A percentile compares a stretch with the other conserved stretches of the same genome.
phyloP scores from a whole-genome alignment of 1,284 basidiomycete species.

The Inonotus obliquus region DNA sequence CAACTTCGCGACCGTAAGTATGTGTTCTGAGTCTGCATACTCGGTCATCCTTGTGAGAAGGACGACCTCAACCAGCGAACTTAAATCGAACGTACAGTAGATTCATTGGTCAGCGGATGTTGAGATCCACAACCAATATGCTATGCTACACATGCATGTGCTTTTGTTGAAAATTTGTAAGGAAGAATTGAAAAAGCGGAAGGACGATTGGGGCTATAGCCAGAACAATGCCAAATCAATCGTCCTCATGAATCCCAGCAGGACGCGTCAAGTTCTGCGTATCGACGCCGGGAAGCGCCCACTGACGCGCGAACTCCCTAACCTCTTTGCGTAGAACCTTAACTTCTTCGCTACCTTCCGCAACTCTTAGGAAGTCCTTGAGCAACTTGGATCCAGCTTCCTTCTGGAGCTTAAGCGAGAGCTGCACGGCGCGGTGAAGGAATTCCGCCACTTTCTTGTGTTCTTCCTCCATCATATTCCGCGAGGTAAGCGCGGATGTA shows the following conservation, averaged over 20 bases:
- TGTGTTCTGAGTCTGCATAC: too few species aligned
- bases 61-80: too few species aligned
- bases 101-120: conserved; percentile 2
- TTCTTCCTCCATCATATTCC: conserved; percentile 88
- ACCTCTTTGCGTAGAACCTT: conserved; percentile 74
- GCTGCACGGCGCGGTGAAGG: conserved; percentile 89
- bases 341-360: conserved; percentile 69
- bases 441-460: conserved; percentile 87
- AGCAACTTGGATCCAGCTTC: conserved; percentile 93
- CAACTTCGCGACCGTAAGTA: too few species aligned
- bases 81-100: neutral
- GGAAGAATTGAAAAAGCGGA: neutral
- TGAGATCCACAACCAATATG: conserved; percentile 8
- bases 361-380: conserved; percentile 92
- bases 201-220: neutral
- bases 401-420: conserved; percentile 84
- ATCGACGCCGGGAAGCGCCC: conserved; percentile 93
- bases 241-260: conserved; percentile 59
- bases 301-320: conserved; percentile 73
- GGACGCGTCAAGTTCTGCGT: conserved; percentile 57
- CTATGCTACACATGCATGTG: conserved; percentile 16
- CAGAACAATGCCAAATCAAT: conserved; percentile 19
- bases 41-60: too few species aligned
- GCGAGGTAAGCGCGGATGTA: conserved; percentile 90
- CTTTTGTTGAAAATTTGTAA: conserved; percentile 11